Percentiles rank a stretch among this genome's conserved stretches.
phyloP scores from a whole-genome alignment of 2,329 filamentous ascomycete species.

The Phialophora expanda region DNA sequence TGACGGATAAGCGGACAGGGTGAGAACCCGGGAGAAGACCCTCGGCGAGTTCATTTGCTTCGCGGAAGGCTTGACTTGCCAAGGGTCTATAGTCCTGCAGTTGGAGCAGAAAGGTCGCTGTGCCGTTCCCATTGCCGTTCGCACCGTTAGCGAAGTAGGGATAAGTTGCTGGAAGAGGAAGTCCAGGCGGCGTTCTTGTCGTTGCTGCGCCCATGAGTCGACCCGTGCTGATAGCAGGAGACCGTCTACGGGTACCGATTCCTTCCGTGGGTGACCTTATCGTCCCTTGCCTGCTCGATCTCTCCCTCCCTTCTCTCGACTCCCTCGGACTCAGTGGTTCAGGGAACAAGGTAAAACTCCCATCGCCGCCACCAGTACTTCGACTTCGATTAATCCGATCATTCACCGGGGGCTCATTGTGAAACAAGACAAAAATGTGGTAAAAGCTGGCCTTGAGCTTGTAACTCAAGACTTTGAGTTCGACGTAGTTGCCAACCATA shows the following conservation, averaged over 20 bases:
- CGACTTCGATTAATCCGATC: slow-evolving; percentile 46
- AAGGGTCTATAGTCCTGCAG: slow-evolving; percentile 75
- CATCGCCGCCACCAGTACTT: slow-evolving; percentile 23
- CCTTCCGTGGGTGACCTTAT: slow-evolving; percentile 48
- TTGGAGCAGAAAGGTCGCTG: slow-evolving; percentile 78
- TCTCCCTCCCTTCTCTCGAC: slow-evolving; percentile 18
- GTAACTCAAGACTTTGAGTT: slow-evolving; percentile 86
- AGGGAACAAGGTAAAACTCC: slow-evolving; percentile 35
- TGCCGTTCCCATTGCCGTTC: slow-evolving; percentile 41
- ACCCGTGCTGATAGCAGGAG: slow-evolving; percentile 60
- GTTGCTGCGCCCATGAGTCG: slow-evolving; percentile 58
- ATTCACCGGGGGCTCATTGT: slow-evolving; percentile 83
- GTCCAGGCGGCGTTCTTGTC: slow-evolving; percentile 44
- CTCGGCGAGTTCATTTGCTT: slow-evolving; percentile 76
- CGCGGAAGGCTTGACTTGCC: slow-evolving; percentile 79
- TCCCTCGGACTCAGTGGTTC: slow-evolving; percentile 38
- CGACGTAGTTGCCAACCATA: slow-evolving; percentile 75
- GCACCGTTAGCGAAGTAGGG: slow-evolving; percentile 21
- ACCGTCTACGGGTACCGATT: slow-evolving; percentile 44
- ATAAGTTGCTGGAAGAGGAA: slow-evolving; percentile 27
- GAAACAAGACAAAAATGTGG: slow-evolving; percentile 94
- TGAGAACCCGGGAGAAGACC: slow-evolving; percentile 82
- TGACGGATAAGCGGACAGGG: slow-evolving; percentile 84
- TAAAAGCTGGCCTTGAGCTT: slow-evolving; percentile 95
- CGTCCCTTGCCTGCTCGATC: slow-evolving; percentile 45